These are phyloP conservation scores for Panicum virgatum DNA, from an alignment of 202 grass and related monocot species.

Conservation along the genomic window DNA sequence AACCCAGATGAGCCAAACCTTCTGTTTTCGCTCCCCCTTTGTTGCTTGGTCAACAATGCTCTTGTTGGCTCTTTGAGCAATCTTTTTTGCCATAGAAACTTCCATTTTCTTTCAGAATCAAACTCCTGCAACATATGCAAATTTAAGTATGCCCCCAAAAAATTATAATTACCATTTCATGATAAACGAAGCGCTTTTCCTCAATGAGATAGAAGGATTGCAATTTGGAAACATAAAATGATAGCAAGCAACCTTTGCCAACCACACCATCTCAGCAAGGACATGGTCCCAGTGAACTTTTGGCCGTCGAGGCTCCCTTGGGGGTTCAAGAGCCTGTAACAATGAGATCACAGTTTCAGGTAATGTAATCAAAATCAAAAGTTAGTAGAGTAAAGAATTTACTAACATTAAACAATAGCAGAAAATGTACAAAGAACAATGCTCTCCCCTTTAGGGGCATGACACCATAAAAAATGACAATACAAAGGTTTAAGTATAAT, in stretches of 20 bases:
- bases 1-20: slow-evolving; percentile 52
- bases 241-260: slow-evolving; percentile 73
- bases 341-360: background rate
- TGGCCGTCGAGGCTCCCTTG: slow-evolving; percentile 80
- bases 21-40: slow-evolving; percentile 88
- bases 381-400: slow-evolving; percentile 5
- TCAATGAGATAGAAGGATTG: background rate
- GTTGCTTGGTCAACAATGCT: slow-evolving; percentile 79
- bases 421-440: slow-evolving; percentile 20
- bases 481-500: slow-evolving; percentile 9
- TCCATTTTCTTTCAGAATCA: slow-evolving; percentile 99
- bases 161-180: slow-evolving; percentile 13
- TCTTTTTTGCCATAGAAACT: slow-evolving; percentile 92
- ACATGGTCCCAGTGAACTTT: slow-evolving; percentile 99
- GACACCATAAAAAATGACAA: slow-evolving; percentile 25
- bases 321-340: slow-evolving; percentile 77
- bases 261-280: slow-evolving; percentile 89
- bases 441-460: background rate
- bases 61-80: slow-evolving; percentile 83
- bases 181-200: background rate
- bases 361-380: slow-evolving; percentile 19
- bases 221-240: slow-evolving; percentile 4
- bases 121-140: slow-evolving; percentile 70
- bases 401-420: slow-evolving; percentile 29
- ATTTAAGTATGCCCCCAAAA: slow-evolving; percentile 23